Percentiles rank a stretch among this genome's conserved stretches.
phyloP scores from a whole-genome alignment of 441 rosid species.

The Hura crepitans region DNA sequence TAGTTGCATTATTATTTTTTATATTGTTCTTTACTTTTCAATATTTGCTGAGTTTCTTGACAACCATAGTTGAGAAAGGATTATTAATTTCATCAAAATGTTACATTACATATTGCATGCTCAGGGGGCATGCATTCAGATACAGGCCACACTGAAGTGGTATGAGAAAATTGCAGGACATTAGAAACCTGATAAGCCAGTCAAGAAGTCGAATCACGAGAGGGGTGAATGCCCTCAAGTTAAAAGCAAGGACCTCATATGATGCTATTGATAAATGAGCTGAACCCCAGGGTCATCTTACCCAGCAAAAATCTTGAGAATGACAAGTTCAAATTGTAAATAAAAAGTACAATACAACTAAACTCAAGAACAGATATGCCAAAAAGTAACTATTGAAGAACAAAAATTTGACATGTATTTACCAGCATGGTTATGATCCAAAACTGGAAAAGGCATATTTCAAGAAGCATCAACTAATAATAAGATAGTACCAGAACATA shows the following conservation, averaged over 20 bases:
- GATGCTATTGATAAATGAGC: background rate
- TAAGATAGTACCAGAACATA: background rate
- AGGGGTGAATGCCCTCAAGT: background rate
- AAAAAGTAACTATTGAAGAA: background rate
- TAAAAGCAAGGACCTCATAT: background rate
- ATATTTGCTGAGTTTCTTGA: background rate
- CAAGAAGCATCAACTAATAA: background rate
- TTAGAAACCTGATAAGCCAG: background rate
- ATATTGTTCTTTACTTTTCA: background rate
- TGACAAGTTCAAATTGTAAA: background rate
- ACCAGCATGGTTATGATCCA: background rate
- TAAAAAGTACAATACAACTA: background rate
- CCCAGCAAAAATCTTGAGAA: background rate
- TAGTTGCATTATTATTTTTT: background rate
- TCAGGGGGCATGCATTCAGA: background rate
- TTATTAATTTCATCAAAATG: background rate
- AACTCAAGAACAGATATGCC: background rate
- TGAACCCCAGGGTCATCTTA: background rate
- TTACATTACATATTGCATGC: constrained; percentile 6
- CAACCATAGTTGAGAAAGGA: background rate
- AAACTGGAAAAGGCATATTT: background rate
- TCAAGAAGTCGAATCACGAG: background rate
- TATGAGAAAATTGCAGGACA: background rate
- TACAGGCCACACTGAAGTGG: background rate
- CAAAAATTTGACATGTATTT: background rate